A percentile compares a stretch with the other conserved stretches of the same genome.
These are phyloP conservation scores for Lasiodiplodia hormozganensis DNA, from an alignment of 2,329 filamentous ascomycete species.

Conservation along the genomic window DNA sequence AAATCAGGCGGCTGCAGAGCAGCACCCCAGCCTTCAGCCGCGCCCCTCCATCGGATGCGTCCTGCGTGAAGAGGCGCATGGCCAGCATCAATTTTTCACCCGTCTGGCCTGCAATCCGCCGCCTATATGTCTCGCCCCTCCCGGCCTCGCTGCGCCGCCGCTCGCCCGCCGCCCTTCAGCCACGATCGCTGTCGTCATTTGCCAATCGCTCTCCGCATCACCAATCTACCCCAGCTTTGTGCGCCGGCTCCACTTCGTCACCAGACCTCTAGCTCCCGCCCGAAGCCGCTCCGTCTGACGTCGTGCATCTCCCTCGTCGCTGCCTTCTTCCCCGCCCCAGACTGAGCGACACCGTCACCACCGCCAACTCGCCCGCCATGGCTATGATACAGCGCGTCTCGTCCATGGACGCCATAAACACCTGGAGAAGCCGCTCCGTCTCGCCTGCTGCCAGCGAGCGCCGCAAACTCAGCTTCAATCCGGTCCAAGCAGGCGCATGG, in stretches of 20 bases:
- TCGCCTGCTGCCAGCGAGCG: slow-evolving; percentile 43
- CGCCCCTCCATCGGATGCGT: slow-evolving; percentile 8
- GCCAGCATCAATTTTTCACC: background rate
- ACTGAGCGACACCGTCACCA: background rate
- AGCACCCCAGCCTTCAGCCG: background rate
- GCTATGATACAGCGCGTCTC: slow-evolving; percentile 49
- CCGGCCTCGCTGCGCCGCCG: background rate
- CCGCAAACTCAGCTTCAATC: slow-evolving; percentile 58
- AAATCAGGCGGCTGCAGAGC: slow-evolving; percentile 18
- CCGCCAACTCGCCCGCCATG: slow-evolving; percentile 36
- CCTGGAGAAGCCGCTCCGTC: slow-evolving; percentile 43
- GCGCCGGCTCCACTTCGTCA: background rate
- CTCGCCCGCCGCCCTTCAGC: slow-evolving; percentile 7
- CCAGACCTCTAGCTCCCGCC: slow-evolving; percentile 2
- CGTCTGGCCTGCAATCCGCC: background rate
- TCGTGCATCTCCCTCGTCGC: slow-evolving; percentile 4
- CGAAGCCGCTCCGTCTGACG: background rate
- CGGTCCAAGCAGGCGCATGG: slow-evolving; percentile 51
- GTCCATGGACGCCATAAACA: slow-evolving; percentile 50
- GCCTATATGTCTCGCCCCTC: slow-evolving; percentile 8
- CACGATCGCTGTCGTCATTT: slow-evolving; percentile 14
- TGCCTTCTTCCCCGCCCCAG: background rate
- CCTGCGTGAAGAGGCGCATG: background rate
- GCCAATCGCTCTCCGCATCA: background rate
- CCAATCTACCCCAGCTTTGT: slow-evolving; percentile 18